Percentiles rank a stretch among this genome's conserved stretches.
Conservation (phyloP, 345 rosid species). For the Eucalyptus fibrosa region DNA sequence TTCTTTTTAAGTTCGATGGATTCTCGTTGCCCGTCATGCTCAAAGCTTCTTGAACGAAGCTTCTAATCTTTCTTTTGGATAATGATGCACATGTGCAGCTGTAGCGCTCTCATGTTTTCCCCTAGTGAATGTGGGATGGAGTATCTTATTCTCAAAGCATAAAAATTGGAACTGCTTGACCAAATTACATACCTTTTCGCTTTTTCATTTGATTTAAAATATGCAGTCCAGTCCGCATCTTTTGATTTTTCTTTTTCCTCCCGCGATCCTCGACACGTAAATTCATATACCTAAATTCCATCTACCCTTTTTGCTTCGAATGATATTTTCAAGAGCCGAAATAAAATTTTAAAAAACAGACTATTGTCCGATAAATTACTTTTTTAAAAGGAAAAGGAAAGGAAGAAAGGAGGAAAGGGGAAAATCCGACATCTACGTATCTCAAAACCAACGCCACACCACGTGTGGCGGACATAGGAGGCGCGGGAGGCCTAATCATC, state of each 20-base stretch:
- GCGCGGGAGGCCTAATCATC: not conserved
- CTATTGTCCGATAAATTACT: no score
- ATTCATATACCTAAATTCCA: not conserved
- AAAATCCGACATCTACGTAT: not conserved
- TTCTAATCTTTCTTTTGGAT: not conserved
- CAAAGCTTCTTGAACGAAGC: accelerated
- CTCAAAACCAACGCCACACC: not conserved
- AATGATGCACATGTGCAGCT: not conserved
- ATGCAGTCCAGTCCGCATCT: no score
- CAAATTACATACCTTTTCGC: not conserved
- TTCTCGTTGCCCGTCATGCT: not conserved
- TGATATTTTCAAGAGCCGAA: no score
- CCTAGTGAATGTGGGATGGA: not conserved
- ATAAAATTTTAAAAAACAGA: no score
- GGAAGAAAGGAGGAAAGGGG: no score
- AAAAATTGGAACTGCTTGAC: not conserved
- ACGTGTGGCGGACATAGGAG: not conserved
- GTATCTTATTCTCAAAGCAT: not conserved
- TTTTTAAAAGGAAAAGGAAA: no score
- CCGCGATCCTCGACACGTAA: not conserved
- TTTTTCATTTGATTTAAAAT: not conserved
- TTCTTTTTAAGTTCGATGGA: not conserved
- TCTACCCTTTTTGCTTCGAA: no score
- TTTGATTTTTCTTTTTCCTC: no score
- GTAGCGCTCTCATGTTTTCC: not conserved